phyloP scores from a whole-genome alignment of 257 asterid genomes.

The Thymus mandschuricus region DNA sequence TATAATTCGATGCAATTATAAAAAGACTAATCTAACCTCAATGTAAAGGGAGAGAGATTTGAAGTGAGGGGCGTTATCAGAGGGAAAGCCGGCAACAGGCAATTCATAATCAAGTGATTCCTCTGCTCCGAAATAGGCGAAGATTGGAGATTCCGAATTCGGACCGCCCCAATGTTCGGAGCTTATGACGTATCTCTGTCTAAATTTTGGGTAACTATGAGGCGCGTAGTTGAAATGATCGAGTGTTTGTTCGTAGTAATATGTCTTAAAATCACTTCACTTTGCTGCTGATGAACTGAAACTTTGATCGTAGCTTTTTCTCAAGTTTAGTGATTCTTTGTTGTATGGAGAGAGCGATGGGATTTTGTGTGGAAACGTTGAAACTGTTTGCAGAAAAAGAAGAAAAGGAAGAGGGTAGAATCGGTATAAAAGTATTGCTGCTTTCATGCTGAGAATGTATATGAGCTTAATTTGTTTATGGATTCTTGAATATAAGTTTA shows the following conservation, averaged over 20 bases:
- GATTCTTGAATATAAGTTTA: background rate
- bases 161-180: slow-evolving; percentile 63
- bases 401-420: slow-evolving; percentile 7
- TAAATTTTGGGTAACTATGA: slow-evolving; percentile 56
- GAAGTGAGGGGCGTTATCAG: slow-evolving; percentile 62
- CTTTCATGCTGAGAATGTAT: background rate
- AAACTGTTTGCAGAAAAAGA: background rate
- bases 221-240: slow-evolving; percentile 84
- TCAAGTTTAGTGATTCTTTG: background rate
- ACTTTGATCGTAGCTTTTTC: background rate
- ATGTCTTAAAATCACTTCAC: slow-evolving; percentile 39
- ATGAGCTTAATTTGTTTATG: background rate
- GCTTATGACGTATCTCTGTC: slow-evolving; percentile 54
- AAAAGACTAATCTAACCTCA: slow-evolving; percentile 38
- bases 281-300: background rate
- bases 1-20: no score
- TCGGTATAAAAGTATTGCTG: background rate
- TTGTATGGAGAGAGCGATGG: slow-evolving; percentile 20
- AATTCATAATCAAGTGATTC: slow-evolving; percentile 48
- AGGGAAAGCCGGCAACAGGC: slow-evolving; percentile 40
- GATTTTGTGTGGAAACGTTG: slow-evolving; percentile 17
- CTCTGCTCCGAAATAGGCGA: slow-evolving; percentile 78
- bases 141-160: slow-evolving; percentile 48
- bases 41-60: slow-evolving; percentile 67
- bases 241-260: slow-evolving; percentile 63